Evolutionary conservation across 768 basidiomycete genomes (phyloP).

Genomic region (Omphalotus guepiniiformis): DNA sequence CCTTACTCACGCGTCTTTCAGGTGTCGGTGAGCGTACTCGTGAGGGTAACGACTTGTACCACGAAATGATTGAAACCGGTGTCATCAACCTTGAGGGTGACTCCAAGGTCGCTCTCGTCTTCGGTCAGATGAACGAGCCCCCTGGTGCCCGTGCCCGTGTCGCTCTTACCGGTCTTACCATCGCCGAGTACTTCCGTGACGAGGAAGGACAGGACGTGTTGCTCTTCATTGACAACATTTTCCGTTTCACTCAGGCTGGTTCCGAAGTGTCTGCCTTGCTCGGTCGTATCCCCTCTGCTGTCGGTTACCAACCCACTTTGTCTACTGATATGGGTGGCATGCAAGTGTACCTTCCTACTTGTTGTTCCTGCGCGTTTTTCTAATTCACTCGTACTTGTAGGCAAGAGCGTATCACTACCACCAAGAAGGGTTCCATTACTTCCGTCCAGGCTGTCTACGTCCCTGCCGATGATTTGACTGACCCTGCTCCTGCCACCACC

Average conservation of each 20-base stretch:
- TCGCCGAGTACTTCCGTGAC: constrained; percentile 99
- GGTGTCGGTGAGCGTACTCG: constrained; percentile 99
- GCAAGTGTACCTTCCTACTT: constrained; percentile 42
- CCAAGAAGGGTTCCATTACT: constrained; percentile 99
- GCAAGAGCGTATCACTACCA: constrained; percentile 99
- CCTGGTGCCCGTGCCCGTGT: constrained; percentile 99
- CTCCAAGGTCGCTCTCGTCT: constrained; percentile 99
- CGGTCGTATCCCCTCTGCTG: constrained; percentile 99
- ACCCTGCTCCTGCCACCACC: constrained; percentile 98
- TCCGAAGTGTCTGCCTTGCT: constrained; percentile 99
- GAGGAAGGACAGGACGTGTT: constrained; percentile 99
- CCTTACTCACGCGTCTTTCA: constrained; percentile 27
- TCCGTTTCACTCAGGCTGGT: constrained; percentile 99
- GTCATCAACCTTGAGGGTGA: constrained; percentile 99
- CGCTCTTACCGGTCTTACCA: constrained; percentile 97
- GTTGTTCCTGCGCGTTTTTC: no score
- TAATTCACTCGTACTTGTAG: constrained; percentile 31
- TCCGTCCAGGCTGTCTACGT: constrained; percentile 99
- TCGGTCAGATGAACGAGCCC: constrained; percentile 99
- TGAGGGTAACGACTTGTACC: constrained; percentile 99
- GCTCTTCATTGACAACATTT: constrained; percentile 99
- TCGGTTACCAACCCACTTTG: constrained; percentile 99
- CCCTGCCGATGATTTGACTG: constrained; percentile 99
- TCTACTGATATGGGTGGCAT: constrained; percentile 99
- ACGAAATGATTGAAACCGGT: constrained; percentile 99